Evolutionary conservation across 148 eudicot species (phyloP).

Genomic region (Nyssa sinensis): DNA sequence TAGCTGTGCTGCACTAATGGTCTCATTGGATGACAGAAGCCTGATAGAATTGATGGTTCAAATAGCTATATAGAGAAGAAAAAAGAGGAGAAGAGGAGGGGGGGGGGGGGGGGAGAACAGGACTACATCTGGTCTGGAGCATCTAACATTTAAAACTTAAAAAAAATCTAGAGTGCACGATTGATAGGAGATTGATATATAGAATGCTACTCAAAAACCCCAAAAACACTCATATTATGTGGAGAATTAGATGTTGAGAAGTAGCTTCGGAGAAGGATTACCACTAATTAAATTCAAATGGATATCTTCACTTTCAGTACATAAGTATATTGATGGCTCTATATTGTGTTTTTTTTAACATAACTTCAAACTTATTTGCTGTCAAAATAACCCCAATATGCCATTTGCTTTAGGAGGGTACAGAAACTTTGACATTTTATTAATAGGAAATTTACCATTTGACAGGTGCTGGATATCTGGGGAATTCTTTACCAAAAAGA

Average conservation of each 20-base stretch:
- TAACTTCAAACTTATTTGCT: background rate
- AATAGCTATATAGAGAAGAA: background rate
- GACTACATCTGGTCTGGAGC: background rate
- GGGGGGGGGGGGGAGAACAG: no score
- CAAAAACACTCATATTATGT: no score
- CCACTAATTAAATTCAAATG: background rate
- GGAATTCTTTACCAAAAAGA: conserved; percentile 23
- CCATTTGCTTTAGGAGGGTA: background rate
- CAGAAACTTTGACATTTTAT: background rate
- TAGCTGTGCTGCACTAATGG: no score
- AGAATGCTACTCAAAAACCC: background rate
- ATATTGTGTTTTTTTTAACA: no score
- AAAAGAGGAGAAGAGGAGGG: no score
- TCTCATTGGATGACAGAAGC: no score
- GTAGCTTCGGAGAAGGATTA: background rate
- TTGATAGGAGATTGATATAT: no score
- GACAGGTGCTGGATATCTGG: conserved; percentile 38
- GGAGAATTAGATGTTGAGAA: background rate
- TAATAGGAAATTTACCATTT: background rate
- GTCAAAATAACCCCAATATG: no score
- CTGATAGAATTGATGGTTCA: background rate
- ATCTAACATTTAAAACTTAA: background rate
- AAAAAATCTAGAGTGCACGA: background rate
- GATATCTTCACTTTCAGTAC: no score
- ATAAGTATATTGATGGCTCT: no score